phyloP scores from a whole-genome alignment of 495 filamentous ascomycete species.

The Xylaria cubensis region DNA sequence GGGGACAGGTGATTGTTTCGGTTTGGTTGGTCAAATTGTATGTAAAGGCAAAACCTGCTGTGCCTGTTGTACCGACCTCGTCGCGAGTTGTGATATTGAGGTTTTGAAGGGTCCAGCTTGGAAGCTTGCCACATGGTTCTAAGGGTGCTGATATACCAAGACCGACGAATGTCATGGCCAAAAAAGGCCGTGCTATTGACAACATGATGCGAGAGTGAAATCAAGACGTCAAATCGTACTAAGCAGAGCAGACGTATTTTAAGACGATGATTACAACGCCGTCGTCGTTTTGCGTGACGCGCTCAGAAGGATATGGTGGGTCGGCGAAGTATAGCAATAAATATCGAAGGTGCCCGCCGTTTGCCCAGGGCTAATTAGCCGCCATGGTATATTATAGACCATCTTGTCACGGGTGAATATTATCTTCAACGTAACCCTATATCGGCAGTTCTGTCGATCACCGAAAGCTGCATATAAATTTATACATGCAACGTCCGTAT shows the following conservation, averaged over 20 bases:
- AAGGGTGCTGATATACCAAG: not conserved
- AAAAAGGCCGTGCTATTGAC: not conserved
- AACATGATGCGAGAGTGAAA: slow-evolving; percentile 3
- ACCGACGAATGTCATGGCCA: not conserved
- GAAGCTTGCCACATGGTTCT: slow-evolving; percentile 13
- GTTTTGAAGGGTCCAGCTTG: slow-evolving; percentile 31
- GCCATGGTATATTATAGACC: not conserved
- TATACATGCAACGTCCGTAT: not conserved
- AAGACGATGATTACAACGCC: not conserved
- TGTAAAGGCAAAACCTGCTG: slow-evolving; percentile 29
- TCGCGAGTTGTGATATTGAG: slow-evolving; percentile 31
- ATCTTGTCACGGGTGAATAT: not conserved
- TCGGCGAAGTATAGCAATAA: not conserved
- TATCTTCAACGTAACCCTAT: slow-evolving; percentile 1
- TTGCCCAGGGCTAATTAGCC: slow-evolving; percentile 11
- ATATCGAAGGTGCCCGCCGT: not conserved
- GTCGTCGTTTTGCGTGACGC: not conserved
- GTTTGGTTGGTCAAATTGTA: slow-evolving; percentile 31
- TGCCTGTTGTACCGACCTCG: slow-evolving; percentile 28
- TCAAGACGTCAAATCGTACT: not conserved
- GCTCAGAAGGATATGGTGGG: not conserved
- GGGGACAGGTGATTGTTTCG: slow-evolving; percentile 28
- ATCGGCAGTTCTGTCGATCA: slow-evolving; percentile 10
- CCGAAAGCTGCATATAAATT: not conserved
- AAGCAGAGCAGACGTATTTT: not conserved